Conservation (phyloP, 352 stramenopile genomes). For the Phytopythium litorale region DNA sequence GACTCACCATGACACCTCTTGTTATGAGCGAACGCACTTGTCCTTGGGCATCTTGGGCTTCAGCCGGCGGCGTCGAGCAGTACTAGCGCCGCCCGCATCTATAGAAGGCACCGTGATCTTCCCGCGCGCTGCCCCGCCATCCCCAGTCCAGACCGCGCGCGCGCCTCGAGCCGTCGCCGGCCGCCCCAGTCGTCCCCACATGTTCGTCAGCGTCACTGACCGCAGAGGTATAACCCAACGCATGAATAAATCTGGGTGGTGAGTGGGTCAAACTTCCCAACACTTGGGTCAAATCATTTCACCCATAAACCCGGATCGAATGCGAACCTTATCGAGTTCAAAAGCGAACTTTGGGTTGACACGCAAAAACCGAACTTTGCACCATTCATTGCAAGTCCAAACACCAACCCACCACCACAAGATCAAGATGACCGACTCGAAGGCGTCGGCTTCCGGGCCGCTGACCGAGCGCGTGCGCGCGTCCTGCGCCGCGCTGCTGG, state of each 20-base stretch:
- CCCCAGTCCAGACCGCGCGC: not conserved
- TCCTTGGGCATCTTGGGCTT: slow-evolving; percentile 49
- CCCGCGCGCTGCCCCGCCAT: not conserved
- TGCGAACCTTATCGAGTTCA: no score
- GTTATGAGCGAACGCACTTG: slow-evolving; percentile 32
- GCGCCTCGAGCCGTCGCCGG: not conserved
- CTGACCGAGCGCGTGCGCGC: slow-evolving; percentile 45
- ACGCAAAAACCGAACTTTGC: no score
- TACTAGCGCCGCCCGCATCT: slow-evolving; percentile 3
- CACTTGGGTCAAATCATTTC: no score
- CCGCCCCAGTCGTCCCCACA: not conserved
- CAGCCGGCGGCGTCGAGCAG: slow-evolving; percentile 24
- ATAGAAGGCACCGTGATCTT: slow-evolving; percentile 38
- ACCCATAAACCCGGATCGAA: no score
- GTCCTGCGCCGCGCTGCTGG: slow-evolving; percentile 49
- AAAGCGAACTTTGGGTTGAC: no score
- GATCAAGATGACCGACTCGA: not conserved
- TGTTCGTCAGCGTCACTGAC: not conserved
- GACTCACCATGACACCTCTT: not conserved
- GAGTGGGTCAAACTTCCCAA: no score
- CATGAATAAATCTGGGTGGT: no score
- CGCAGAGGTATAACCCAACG: no score
- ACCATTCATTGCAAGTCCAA: no score
- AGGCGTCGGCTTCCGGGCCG: slow-evolving; percentile 5
- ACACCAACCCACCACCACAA: no score